phyloP scores from a whole-genome alignment of 1,139 yeast genomes.

The Hanseniaspora gamundiae region DNA sequence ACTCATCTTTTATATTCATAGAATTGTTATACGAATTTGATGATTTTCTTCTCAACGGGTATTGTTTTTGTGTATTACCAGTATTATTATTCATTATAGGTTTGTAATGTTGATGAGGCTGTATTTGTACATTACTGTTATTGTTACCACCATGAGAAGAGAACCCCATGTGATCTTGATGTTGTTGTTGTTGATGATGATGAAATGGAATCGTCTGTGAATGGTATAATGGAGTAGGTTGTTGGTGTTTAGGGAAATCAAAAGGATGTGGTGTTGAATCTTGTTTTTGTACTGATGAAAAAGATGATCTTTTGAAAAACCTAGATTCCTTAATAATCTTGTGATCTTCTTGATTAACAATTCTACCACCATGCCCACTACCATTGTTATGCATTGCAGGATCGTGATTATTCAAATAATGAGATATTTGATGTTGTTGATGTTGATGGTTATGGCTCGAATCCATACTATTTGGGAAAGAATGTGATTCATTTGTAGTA shows the following conservation, averaged over 20 bases:
- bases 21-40: not conserved
- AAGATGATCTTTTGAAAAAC: constrained; percentile 1
- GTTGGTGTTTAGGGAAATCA: not conserved
- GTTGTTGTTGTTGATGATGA: not conserved
- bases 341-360: constrained; percentile 1
- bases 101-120: no score
- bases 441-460: not conserved
- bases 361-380: not conserved
- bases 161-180: no score
- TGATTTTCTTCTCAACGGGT: not conserved
- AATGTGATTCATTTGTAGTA: no score
- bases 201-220: not conserved
- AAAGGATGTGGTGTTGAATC: not conserved
- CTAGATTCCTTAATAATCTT: not conserved
- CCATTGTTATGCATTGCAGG: not conserved
- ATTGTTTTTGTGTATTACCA: not conserved
- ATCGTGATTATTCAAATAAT: not conserved
- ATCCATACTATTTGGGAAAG: not conserved
- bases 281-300: not conserved
- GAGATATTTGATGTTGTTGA: not conserved
- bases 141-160: not conserved
- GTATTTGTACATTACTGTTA: not conserved
- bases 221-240: no score
- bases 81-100: no score
- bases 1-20: not conserved